Evolutionary conservation across 2,329 filamentous ascomycete species (phyloP), one percentile per base, ranked within the genome.

Genomic region (Zymoseptoria tritici): DNA sequence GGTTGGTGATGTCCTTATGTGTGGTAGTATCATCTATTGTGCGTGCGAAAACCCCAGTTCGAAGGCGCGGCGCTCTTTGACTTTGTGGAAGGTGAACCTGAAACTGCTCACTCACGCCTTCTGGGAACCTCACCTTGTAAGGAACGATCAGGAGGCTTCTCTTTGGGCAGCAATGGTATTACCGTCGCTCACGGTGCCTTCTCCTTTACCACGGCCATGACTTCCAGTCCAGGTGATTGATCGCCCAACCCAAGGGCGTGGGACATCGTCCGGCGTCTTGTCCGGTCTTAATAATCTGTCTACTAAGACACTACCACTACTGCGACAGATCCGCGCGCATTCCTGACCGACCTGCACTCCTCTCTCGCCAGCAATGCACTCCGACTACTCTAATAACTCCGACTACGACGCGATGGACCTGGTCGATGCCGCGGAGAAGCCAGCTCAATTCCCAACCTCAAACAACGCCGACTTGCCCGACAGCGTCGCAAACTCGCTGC

Each of bases 401-500:
- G 36, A 42, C 36, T 42, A 13, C 36, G 36, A 46, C 16, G 36
- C 36, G 36, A 46, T 46, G 36, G 36, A 46, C 13, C 36, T 46
- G 36, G 13, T 46, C 36, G 36, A 46, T 7, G 16, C 36, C 13
- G 36, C 16, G 9, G 36, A 46, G 36, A 46, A 46, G 36, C 36
- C 13, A 46, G 36, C 36, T 46, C 26, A 13, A 26, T 22, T 49
- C 22, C 22, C 19, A 7, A 51, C 26, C 2, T 51, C 58, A 31
- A 60, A 52, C 52, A 51, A 56, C 31, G 56, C 62, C 16, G 65
- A 69, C 54, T 63, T 71, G 13, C 70, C 70, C 8, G 59, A 66
- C 26, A 68, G 68, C 57, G 71, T 73, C 52, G 62, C 68, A n/a
- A 54, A 64, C 49, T 69, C 66, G 52, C 63, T 63, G 11, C 65